These are phyloP conservation scores for Jaenimonas drosophilae DNA, from an alignment of 208 protist genomes.

Conservation along the genomic window DNA sequence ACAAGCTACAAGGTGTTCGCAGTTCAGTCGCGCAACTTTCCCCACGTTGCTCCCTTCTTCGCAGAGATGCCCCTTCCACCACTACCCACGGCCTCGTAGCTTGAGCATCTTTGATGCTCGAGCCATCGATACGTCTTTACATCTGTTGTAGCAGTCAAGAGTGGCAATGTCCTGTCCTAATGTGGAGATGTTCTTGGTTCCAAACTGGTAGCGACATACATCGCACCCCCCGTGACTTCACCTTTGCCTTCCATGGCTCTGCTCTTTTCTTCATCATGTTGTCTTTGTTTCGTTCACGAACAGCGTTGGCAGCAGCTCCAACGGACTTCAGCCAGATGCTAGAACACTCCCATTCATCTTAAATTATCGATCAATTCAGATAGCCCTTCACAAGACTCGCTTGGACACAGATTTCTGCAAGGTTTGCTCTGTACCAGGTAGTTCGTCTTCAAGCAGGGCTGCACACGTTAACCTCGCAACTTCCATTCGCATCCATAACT, in stretches of 20 bases:
- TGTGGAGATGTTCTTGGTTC: too few relatives aligned
- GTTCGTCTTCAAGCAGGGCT: too few relatives aligned
- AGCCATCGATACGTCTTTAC: neutral
- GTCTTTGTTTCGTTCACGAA: too few relatives aligned
- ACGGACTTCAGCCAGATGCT: too few relatives aligned
- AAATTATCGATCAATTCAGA: too few relatives aligned
- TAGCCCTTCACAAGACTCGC: too few relatives aligned
- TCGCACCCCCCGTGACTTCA: neutral
- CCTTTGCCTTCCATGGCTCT: neutral
- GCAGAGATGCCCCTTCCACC: conserved; percentile 58
- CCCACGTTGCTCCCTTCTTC: conserved; percentile 81
- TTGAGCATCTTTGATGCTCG: neutral
- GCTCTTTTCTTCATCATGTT: neutral
- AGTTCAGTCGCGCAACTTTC: conserved; percentile 76
- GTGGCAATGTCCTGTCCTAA: too few relatives aligned
- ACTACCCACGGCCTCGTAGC: conserved; percentile 9
- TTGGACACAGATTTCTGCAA: too few relatives aligned
- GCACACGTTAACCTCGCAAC: neutral
- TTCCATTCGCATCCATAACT: neutral
- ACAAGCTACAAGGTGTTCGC: conserved; percentile 89
- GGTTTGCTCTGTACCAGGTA: too few relatives aligned
- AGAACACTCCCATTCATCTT: too few relatives aligned
- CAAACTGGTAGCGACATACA: neutral
- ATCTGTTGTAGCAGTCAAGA: neutral
- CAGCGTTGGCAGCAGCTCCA: too few relatives aligned